Evolutionary conservation across 768 basidiomycete species (phyloP), one percentile per base, ranked within the genome.

Genomic region (Sutorius australiensis): DNA sequence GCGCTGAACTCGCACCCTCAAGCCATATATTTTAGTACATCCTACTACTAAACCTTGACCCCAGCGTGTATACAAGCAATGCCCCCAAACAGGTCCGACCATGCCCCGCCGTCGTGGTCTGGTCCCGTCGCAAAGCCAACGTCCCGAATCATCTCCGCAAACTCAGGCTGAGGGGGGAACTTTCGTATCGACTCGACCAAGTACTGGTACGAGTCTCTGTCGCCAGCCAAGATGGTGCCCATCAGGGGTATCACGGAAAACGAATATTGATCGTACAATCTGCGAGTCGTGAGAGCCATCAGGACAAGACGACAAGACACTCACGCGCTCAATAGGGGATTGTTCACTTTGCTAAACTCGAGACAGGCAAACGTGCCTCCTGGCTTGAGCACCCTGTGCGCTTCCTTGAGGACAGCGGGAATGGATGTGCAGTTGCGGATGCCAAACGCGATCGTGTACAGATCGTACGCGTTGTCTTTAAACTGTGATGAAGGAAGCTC

Each of bases 381-480:
- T 0, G 97, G 97, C 68, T 95, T 98, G 32, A 99, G 80, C 13
- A 98, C 94, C 21, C 97, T 82, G 70, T 95, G 75, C 2, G 97
- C 97, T 68, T 98, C 93, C 53, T 78, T 78, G 41, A 99, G 75
- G 14, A 93, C 97, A 21, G 82, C 85, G 1, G 89, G 87, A 53
- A 98, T 82, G 44, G 90, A 91, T 16, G 97, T 99, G 74, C 92
- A 95, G 67, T 99, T 99, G 36, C 97, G 81, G 61, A 98, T 98
- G 24, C 97, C 95, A 62, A 99, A 99, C 0, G 97, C 93, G 68
- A 99, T 98, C 27, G 97, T 99, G 74, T 99, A 99, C 16, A 98
- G 75, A 73, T 99, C 94, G 58, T 95, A 92, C 16, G 90, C 82
- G 68, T 92, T 84, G 62, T 88, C 82, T 6, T 80, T 75, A 67